phyloP scores from a whole-genome alignment of 1,284 basidiomycete genomes.

The Golubevia sp. region DNA sequence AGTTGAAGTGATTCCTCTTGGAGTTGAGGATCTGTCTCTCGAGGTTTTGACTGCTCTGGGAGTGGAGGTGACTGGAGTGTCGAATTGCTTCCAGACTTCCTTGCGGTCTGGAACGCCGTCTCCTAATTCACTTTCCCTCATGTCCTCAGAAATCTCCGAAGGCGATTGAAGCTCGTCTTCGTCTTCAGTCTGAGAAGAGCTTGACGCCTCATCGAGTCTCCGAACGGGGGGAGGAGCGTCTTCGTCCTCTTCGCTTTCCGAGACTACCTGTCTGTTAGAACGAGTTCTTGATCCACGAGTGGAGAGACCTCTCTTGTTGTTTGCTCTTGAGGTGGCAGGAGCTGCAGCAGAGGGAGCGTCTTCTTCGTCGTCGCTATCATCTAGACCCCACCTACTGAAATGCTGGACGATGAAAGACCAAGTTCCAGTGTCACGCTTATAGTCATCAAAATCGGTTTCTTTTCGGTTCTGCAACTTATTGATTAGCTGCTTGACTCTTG shows the following conservation, averaged over 20 bases:
- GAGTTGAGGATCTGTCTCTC: not conserved
- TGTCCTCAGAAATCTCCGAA: not conserved
- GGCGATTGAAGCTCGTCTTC: not conserved
- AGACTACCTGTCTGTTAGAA: not conserved
- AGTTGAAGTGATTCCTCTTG: no score
- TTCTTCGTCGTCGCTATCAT: slow-evolving; percentile 46
- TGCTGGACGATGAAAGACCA: slow-evolving; percentile 95
- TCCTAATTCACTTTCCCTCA: not conserved
- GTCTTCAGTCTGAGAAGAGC: not conserved
- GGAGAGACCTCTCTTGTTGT: no score
- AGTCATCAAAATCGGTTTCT: slow-evolving; percentile 82
- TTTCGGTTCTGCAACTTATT: slow-evolving; percentile 83
- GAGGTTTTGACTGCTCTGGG: not conserved
- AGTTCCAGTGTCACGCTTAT: slow-evolving; percentile 77
- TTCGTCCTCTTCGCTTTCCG: slow-evolving; percentile 6
- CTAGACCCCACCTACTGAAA: slow-evolving; percentile 67
- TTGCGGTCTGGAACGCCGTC: not conserved
- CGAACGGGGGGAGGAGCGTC: slow-evolving; percentile 15
- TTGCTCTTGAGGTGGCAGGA: not conserved
- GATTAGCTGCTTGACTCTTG: slow-evolving; percentile 73
- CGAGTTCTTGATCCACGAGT: not conserved
- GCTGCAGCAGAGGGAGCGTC: slow-evolving; percentile 6
- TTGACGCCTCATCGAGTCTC: slow-evolving; percentile 6
- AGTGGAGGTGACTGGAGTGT: not conserved
- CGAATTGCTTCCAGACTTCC: not conserved